A percentile compares a stretch with the other conserved stretches of the same genome.
Evolutionary conservation across 2,329 filamentous ascomycete species (phyloP).

Genomic region (Cladosporium velox): DNA sequence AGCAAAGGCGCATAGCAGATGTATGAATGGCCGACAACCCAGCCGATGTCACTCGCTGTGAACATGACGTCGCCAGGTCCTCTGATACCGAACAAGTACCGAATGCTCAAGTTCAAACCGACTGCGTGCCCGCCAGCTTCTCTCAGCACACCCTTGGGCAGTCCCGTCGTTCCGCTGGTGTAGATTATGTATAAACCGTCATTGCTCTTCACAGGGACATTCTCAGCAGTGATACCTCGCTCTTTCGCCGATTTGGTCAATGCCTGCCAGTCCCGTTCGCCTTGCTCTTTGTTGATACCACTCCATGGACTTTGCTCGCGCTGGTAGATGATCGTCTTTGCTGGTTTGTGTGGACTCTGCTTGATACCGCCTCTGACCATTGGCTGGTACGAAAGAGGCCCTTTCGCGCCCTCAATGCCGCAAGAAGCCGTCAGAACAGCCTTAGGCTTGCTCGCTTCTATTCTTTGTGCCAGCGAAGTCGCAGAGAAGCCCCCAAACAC

Average conservation of each 20-base stretch:
- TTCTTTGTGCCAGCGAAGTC: conserved; percentile 78
- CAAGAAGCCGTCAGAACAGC: conserved; percentile 86
- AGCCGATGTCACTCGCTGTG: conserved; percentile 84
- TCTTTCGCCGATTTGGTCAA: conserved; percentile 70
- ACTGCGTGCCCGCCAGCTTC: conserved; percentile 87
- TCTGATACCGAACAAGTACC: conserved; percentile 78
- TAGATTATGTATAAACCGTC: conserved; percentile 91
- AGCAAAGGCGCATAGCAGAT: conserved; percentile 88
- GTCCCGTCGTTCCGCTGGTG: conserved; percentile 78
- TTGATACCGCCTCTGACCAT: conserved; percentile 74
- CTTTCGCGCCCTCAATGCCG: conserved; percentile 84
- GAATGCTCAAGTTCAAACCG: conserved; percentile 77
- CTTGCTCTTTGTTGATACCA: conserved; percentile 63
- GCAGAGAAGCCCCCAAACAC: conserved; percentile 93
- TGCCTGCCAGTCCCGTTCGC: conserved; percentile 78
- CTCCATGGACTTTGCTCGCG: conserved; percentile 75
- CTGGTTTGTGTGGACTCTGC: conserved; percentile 69
- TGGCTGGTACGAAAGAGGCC: conserved; percentile 73
- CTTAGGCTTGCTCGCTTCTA: conserved; percentile 76
- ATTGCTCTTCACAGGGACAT: conserved; percentile 74
- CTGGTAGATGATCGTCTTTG: conserved; percentile 79
- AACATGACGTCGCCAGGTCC: conserved; percentile 83
- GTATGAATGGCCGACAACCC: conserved; percentile 85
- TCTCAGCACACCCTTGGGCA: conserved; percentile 79
- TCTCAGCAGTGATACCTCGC: conserved; percentile 67